Evolutionary conservation across 2,329 filamentous ascomycete genomes (phyloP), one percentile per base, ranked within the genome.

Genomic region (Aureobasidium namibiae): DNA sequence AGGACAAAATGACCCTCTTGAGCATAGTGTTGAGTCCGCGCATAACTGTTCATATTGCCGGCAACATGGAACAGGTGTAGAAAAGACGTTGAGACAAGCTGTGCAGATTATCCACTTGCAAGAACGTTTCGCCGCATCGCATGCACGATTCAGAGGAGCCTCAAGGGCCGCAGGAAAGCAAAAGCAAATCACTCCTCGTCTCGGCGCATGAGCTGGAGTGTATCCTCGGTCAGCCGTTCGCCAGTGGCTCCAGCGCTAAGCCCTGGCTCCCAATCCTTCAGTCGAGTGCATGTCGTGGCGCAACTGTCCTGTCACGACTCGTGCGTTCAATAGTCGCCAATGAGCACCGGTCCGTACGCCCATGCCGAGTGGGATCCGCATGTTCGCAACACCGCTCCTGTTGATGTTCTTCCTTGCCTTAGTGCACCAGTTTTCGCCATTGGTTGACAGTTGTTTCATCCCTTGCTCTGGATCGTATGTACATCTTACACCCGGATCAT

Each of bases 381-480:
- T 60, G 38, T 44, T 44, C 31, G 49, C 58, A 54, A 60, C 58
- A 31, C 29, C 23, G 26, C 13, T 42, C 24, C 21, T 10, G 31
- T 57, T 29, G 34, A 38, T 57, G 36, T 31, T 42, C 41, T 42
- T 60, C 59, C 59, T 56, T 57, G 38, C 50, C 53, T 49, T 60
- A 60, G 59, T 48, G 59, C 45, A 46, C 59, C 41, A 21, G 33
- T 33, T 41, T 23, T 31, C 45, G 24, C 36, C 52, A 60, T 50
- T 56, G 44, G 59, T 38, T 56, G 42, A 49, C 65, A 65, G 63
- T 59, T 61, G 67, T 69, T 67, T 69, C 68, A 68, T 64, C 66
- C 68, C 68, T 69, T 70, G 68, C 69, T 63, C 63, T 56, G 41
- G 53, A 56, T 36, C 41, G 31, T 33, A 58, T 58, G 42, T 58